Conservation (phyloP, 2,329 filamentous ascomycete species). For the Monilinia vaccinii-corymbosi region DNA sequence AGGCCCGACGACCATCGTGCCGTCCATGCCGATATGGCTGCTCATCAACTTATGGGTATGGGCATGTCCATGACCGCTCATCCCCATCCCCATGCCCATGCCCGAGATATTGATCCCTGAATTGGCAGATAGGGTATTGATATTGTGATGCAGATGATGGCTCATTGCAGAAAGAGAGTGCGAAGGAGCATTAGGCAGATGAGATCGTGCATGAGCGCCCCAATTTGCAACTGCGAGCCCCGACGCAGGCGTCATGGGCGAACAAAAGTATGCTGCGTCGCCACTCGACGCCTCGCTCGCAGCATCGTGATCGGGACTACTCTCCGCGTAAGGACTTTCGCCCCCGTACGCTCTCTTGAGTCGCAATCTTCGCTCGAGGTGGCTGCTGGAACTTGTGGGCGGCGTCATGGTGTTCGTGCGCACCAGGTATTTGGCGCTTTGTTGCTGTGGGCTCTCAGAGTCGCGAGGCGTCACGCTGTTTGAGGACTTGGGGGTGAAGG, state of each 20-base stretch:
- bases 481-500: constrained; percentile 17
- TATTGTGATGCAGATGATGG: constrained; percentile 25
- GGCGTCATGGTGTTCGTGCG: constrained; percentile 9
- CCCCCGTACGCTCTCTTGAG: constrained; percentile 30
- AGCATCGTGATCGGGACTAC: constrained; percentile 34
- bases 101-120: constrained; percentile 17
- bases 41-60: not conserved
- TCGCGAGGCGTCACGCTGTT: constrained; percentile 5
- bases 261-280: constrained; percentile 20
- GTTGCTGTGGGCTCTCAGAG: constrained; percentile 5
- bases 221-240: not conserved
- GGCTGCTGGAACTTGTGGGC: constrained; percentile 12
- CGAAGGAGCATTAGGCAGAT: not conserved
- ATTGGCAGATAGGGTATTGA: constrained; percentile 17
- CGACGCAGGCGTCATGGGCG: constrained; percentile 19
- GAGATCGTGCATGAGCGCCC: not conserved
- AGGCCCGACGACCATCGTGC: not conserved
- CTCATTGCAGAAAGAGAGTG: not conserved
- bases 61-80: not conserved
- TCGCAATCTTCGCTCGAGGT: constrained; percentile 22
- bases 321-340: constrained; percentile 34
- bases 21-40: not conserved
- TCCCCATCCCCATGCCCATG: not conserved
- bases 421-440: not conserved
- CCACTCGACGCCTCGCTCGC: constrained; percentile 20